A percentile compares a stretch with the other conserved stretches of the same genome.
phyloP scores from a whole-genome alignment of 176 grass and related monocot species.

The Typha latifolia region DNA sequence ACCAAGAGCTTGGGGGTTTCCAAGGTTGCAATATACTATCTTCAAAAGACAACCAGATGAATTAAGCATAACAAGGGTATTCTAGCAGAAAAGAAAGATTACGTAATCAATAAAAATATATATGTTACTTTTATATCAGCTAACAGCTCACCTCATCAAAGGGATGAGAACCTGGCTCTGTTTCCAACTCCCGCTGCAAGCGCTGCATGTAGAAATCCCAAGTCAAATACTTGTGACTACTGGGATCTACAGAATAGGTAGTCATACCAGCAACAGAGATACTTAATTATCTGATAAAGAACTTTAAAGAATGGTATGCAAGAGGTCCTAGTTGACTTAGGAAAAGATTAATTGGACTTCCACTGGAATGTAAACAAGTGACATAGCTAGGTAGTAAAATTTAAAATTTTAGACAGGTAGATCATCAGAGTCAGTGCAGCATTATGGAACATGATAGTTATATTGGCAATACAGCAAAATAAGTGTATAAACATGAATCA shows the following conservation, averaged over 20 bases:
- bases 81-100: too few relatives aligned
- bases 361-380: too few relatives aligned
- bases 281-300: too few relatives aligned
- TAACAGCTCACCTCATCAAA: constrained; percentile 48
- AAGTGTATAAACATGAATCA: too few relatives aligned
- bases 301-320: too few relatives aligned
- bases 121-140: background rate
- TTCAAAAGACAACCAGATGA: constrained; percentile 5
- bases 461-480: too few relatives aligned
- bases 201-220: constrained; percentile 18
- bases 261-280: background rate
- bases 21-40: constrained; percentile 68
- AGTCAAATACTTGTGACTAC: background rate
- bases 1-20: constrained; percentile 61
- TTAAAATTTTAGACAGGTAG: too few relatives aligned
- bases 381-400: too few relatives aligned
- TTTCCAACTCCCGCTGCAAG: constrained; percentile 38
- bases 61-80: background rate
- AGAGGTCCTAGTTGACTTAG: too few relatives aligned
- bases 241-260: background rate
- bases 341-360: too few relatives aligned
- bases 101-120: background rate
- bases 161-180: constrained; percentile 42
- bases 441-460: too few relatives aligned
- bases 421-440: too few relatives aligned